Base-by-base conservation (phyloP, 352 stramenopile genomes). In the Phytophthora cajani region DNA sequence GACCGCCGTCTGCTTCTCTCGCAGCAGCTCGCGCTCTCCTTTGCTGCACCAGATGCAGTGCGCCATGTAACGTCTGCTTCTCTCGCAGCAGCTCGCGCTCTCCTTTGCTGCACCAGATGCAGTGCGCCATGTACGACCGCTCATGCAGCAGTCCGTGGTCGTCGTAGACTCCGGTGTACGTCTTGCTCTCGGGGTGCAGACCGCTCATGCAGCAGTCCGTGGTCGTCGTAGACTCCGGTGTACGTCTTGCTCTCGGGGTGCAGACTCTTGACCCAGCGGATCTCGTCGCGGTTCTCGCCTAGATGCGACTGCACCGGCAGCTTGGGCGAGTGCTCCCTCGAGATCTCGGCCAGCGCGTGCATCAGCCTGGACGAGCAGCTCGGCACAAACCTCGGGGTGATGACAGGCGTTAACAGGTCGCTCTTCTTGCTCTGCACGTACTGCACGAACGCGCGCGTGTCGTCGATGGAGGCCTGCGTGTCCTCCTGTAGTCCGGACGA, bases 361-460 rank as follows among this genome's bases (percentile, higher is more conserved):
- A 99, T 94, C 16, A 98, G 79, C 63, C 89, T 76, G 7, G 89
- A 85, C 25, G 95, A 88, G 68, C 81, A 90, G 65, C 84, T 93
- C 14, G 96, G 94, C 36, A 98, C 96, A 68, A 99, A 99, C 9
- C 96, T 89, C 44, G 96, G 96, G 10, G 95, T 98, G 69, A 99
- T 87, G 27, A 97, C 90, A 0, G 96, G 94, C 52, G 90, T 95
- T 25, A 98, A 58, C 33, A 98, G 67, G 9, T 68, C 49, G 67
- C 74, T 93, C 42, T 88, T 57, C 80, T 95, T 94, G 49, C 30
- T 63, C n/a, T 90, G 75, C 40, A 94, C 85, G 61, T 97, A 97
- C 57, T 89, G 72, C 42, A 98, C 82, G 62, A 99, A 98, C 23
- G 77, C 77, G 62, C 89, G 79, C 4, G 93, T 98, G 67, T 97